Evolutionary conservation across 2,329 filamentous ascomycete genomes (phyloP).

Genomic region (Phyllosticta ampelicida): DNA sequence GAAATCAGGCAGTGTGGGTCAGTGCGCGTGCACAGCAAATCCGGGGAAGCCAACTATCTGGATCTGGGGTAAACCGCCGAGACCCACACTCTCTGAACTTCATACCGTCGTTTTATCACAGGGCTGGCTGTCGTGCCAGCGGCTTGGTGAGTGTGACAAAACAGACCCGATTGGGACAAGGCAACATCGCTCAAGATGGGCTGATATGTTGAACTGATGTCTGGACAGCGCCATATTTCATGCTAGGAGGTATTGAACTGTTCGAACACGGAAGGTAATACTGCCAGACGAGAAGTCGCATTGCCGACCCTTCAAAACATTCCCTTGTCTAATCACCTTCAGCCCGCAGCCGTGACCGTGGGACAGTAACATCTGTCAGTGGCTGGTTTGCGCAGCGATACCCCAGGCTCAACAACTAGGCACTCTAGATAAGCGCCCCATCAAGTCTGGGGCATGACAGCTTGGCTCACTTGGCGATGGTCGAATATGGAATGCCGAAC

Average conservation of each 20-base stretch:
- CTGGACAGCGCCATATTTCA: neutral
- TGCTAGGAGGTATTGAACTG: neutral
- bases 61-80: conserved; percentile 8
- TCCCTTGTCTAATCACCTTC: conserved; percentile 1
- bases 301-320: neutral
- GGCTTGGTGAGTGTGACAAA: neutral
- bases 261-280: neutral
- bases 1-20: neutral
- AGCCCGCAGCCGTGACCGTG: neutral
- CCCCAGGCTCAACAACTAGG: neutral
- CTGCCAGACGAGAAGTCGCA: neutral
- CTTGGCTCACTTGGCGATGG: conserved; percentile 8
- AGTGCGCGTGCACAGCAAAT: conserved; percentile 10
- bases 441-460: neutral
- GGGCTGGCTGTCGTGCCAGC: neutral
- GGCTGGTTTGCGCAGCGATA: neutral
- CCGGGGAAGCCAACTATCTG: conserved; percentile 6
- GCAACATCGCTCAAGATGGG: neutral
- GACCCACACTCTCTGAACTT: neutral
- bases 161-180: neutral
- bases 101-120: neutral
- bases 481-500: conserved; percentile 1
- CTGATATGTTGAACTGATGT: conserved; percentile 2
- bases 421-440: neutral
- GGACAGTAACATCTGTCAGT: neutral